Base-by-base conservation (phyloP, 768 basidiomycete genomes). In the Lyophyllum semitale region DNA sequence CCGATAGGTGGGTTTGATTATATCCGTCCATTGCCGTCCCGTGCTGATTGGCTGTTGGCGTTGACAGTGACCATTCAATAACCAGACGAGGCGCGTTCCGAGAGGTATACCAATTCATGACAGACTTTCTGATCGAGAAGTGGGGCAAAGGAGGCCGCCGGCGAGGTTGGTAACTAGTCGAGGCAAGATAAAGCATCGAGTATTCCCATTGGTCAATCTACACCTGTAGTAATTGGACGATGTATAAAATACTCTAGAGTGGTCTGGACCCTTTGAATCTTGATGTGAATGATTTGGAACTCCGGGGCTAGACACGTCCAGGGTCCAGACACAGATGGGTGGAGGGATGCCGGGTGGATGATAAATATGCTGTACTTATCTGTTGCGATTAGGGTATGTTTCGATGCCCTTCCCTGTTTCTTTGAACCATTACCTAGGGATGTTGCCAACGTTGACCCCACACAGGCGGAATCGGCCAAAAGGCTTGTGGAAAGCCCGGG, bases 51-150 rank as follows among this genome's bases (percentile, higher is more conserved):
- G 59, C 48, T 59, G 56, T 58, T 55, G 62, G 48, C 55, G 38
- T 53, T 29, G 53, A 42, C 67, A 95, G 93, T 62, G 92, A 95
- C 67, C 96, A 97, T 65, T 66, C 75, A 9, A 96, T 98, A 61
- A 69, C 55, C 29, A 81, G 74, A 57, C 76, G 95, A 37, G 91
- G 88, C 1, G 95, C 91, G 1, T 82, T 89, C 59, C 72, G 89
- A 62, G 96, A 96, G 73, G 72, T 99, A 43, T 91, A 88, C 62
- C 87, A 95, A 69, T 96, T 81, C 72, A 83, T 98, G 84, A 86
- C 87, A 2, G 77, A 72, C 23, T 98, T 95, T 73, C 74, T 99
- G 57, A 59, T 85, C 1, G 95, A 97, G 74, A 95, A 93, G 68
- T 98, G 96, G 95, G 94, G 95, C 25, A 89, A 87, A 63, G 91